Evolutionary conservation across 1,284 basidiomycete genomes (phyloP), one percentile per base, ranked within the genome.

Genomic region (Pseudozyma sp.): DNA sequence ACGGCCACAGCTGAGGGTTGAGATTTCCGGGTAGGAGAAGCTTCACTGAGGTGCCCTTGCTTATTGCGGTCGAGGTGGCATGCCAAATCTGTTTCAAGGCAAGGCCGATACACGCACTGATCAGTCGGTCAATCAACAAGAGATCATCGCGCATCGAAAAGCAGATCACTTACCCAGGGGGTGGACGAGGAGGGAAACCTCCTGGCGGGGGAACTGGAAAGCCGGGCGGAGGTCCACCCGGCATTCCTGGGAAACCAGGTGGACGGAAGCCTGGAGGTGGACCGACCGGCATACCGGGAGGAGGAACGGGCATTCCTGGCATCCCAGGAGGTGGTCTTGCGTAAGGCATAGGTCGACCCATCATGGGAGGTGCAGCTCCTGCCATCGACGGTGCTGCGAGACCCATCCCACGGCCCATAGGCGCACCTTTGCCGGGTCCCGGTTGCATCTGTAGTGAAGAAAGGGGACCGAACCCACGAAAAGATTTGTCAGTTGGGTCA

Each of bases 331-430:
- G 59, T 50, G 89, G 90, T 85, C 93, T 55, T 17, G 69, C 71
- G 69, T 69, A 78, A 2, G 68, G 54, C 68, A 75, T 58, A 52
- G 57, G 60, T 19, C 64, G 56, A 33, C 68, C 76, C 44, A 75
- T 60, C 71, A 75, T 61, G 59, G 54, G 85, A 92, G 93, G 90
- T 33, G 81, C 63, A 14, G 58, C 65, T 34, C 69, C 80, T 10
- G 62, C 70, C 51, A 69, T 61, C 29, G 93, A 92, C 72, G 93
- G 94, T 88, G 95, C 90, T 6, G 68, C 72, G 88, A 95, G 92
- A 62, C 94, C 94, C 89, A 98, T 97, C 54, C 97, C 96, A 81
- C 96, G 91, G 73, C 97, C 96, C 62, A 96, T 94, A 81, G 95
- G 93, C 87, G 94, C 91, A 78, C 94, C 97, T 68, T 92, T 90